Percentiles rank a stretch among this genome's conserved stretches.
These are phyloP conservation scores for Wallemia ichthyophaga DNA, from an alignment of 1,284 basidiomycete species.

Conservation along the genomic window DNA sequence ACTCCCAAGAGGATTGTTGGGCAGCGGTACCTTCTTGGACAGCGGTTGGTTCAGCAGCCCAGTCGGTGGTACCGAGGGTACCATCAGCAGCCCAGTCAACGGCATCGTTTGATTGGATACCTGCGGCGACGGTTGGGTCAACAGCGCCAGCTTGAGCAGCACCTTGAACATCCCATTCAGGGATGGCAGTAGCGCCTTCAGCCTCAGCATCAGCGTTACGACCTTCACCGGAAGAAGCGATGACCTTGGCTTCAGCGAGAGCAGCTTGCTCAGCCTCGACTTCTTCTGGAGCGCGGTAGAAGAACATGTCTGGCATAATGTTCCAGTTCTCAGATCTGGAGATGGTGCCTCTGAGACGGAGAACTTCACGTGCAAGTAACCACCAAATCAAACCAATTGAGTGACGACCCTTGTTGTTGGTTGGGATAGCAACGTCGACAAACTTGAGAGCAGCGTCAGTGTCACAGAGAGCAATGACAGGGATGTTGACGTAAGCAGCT, in stretches of 20 bases:
- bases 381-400: slow-evolving; percentile 96
- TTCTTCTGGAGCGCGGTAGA: slow-evolving; percentile 99
- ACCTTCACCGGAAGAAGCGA: slow-evolving; percentile 33
- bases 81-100: slow-evolving; percentile 47
- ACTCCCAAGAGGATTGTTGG: neutral
- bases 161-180: slow-evolving; percentile 2
- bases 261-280: slow-evolving; percentile 88
- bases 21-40: slow-evolving; percentile 15
- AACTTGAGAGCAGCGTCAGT: slow-evolving; percentile 90
- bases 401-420: slow-evolving; percentile 96
- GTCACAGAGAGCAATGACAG: slow-evolving; percentile 94
- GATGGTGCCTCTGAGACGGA: slow-evolving; percentile 75
- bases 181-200: neutral
- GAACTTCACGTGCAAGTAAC: slow-evolving; percentile 89
- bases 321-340: slow-evolving; percentile 73
- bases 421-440: slow-evolving; percentile 93
- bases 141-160: slow-evolving; percentile 34
- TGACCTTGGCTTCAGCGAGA: slow-evolving; percentile 51
- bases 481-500: slow-evolving; percentile 99
- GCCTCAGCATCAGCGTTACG: slow-evolving; percentile 20
- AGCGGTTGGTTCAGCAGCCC: slow-evolving; percentile 41
- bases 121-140: slow-evolving; percentile 44
- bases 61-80: slow-evolving; percentile 29
- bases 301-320: slow-evolving; percentile 99
- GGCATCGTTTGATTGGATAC: slow-evolving; percentile 28